Percentiles rank a stretch among this genome's conserved stretches.
phyloP scores from a whole-genome alignment of 441 rosid species.

The Geranium incanum region DNA sequence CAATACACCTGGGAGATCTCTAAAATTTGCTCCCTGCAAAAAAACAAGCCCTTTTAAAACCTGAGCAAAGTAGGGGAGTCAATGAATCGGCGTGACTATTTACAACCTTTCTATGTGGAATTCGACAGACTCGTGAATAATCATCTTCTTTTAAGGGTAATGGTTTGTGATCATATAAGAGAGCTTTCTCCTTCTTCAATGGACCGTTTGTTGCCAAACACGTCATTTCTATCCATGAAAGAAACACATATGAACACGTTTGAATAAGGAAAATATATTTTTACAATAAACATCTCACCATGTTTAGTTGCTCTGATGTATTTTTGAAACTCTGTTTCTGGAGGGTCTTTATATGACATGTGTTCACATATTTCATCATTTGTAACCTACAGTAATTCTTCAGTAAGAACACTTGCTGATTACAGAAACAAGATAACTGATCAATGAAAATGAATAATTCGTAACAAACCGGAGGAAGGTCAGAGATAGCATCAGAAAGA shows the following conservation, averaged over 20 bases:
- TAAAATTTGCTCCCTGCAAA: slow-evolving; percentile 58
- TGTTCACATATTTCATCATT: slow-evolving; percentile 46
- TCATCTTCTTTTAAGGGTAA: slow-evolving; percentile 42
- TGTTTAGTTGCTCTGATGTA: slow-evolving; percentile 41
- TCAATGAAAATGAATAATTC: slow-evolving; percentile 29
- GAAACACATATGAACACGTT: slow-evolving; percentile 2
- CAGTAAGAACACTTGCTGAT: background rate
- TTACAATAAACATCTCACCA: slow-evolving; percentile 29
- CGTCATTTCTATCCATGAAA: slow-evolving; percentile 7
- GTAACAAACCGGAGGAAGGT: slow-evolving; percentile 34
- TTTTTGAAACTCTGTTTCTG: slow-evolving; percentile 50
- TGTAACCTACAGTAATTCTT: slow-evolving; percentile 32
- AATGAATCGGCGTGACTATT: too few species aligned
- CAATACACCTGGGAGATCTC: slow-evolving; percentile 64
- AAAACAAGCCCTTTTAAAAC: too few species aligned
- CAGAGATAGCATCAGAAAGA: slow-evolving; percentile 52
- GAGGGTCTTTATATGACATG: slow-evolving; percentile 41
- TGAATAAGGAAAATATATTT: slow-evolving; percentile 35
- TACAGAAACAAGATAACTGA: background rate
- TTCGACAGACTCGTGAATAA: slow-evolving; percentile 45
- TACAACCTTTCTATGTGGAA: slow-evolving; percentile 60
- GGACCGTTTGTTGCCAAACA: background rate
- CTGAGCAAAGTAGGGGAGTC: too few species aligned
- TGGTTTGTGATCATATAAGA: slow-evolving; percentile 56
- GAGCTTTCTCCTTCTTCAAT: background rate